A percentile compares a stretch with the other conserved stretches of the same genome.
These are phyloP conservation scores for Pezicula radicicola DNA, from an alignment of 2,329 filamentous ascomycete species.

Conservation along the genomic window DNA sequence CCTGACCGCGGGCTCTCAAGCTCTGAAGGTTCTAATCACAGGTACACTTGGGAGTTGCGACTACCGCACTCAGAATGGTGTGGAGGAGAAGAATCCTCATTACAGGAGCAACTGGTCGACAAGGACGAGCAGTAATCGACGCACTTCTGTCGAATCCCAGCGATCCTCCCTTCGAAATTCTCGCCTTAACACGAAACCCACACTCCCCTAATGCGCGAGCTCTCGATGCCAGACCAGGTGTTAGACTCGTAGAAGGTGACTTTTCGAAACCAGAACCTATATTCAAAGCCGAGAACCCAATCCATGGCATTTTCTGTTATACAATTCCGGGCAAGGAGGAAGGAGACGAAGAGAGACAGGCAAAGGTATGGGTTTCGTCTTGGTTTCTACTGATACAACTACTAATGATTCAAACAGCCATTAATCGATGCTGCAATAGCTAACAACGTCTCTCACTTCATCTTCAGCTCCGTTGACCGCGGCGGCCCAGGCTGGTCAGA, in stretches of 20 bases:
- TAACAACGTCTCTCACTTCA: slow-evolving; percentile 54
- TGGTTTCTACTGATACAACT: background rate
- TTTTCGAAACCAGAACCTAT: slow-evolving; percentile 42
- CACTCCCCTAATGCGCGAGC: slow-evolving; percentile 40
- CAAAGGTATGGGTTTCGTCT: slow-evolving; percentile 49
- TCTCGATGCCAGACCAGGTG: slow-evolving; percentile 38
- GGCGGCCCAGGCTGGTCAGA: slow-evolving; percentile 45
- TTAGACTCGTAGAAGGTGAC: slow-evolving; percentile 53
- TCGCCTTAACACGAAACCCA: slow-evolving; percentile 49
- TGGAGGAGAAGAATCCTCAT: slow-evolving; percentile 25
- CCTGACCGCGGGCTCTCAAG: too few relatives aligned
- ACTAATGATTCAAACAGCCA: slow-evolving; percentile 12
- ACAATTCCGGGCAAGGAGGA: slow-evolving; percentile 35
- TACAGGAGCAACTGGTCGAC: slow-evolving; percentile 44
- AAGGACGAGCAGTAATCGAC: slow-evolving; percentile 40
- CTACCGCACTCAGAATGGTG: background rate
- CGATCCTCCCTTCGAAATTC: slow-evolving; percentile 1
- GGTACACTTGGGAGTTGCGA: background rate
- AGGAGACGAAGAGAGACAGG: slow-evolving; percentile 40
- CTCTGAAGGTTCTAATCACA: too few relatives aligned
- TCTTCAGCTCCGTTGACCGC: slow-evolving; percentile 63
- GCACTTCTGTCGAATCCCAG: slow-evolving; percentile 30
- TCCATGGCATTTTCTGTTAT: slow-evolving; percentile 55
- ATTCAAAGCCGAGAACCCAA: slow-evolving; percentile 38
- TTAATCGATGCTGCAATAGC: slow-evolving; percentile 55